phyloP scores from a whole-genome alignment of 2,329 filamentous ascomycete species.

The Pseudophaeomoniella oleicola region DNA sequence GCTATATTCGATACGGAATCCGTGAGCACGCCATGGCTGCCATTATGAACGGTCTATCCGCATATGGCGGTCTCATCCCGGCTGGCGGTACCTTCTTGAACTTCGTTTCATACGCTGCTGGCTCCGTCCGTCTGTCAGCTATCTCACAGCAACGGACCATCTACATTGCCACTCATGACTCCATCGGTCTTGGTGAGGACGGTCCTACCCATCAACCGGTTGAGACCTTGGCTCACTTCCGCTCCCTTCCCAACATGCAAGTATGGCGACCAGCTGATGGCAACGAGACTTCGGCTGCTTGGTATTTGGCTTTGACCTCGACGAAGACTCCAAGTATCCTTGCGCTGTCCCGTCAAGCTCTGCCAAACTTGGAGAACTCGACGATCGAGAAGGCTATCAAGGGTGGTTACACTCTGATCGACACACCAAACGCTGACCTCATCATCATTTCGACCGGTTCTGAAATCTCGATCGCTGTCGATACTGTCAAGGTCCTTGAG shows the following conservation, averaged over 20 bases:
- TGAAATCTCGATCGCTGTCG: constrained; percentile 85
- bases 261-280: constrained; percentile 97
- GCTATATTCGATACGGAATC: constrained; percentile 52
- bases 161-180: constrained; percentile 97
- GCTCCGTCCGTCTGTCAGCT: constrained; percentile 84
- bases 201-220: constrained; percentile 98
- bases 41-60: constrained; percentile 61
- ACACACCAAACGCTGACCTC: constrained; percentile 69
- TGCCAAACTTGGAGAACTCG: constrained; percentile 91
- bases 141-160: constrained; percentile 83
- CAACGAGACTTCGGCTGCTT: constrained; percentile 95
- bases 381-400: constrained; percentile 80
- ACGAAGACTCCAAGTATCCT: constrained; percentile 85
- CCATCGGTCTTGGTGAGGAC: constrained; percentile 96
- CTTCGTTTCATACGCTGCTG: constrained; percentile 96
- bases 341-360: constrained; percentile 92
- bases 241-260: constrained; percentile 96
- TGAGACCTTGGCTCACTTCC: constrained; percentile 96
- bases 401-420: constrained; percentile 85
- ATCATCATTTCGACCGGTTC: constrained; percentile 92
- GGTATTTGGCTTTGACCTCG: constrained; percentile 86
- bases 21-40: constrained; percentile 38
- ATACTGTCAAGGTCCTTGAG: constrained; percentile 80
- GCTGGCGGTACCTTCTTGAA: constrained; percentile 96
- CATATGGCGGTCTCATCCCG: constrained; percentile 89